Base-by-base conservation (phyloP, 176 grass and related monocot genomes). In the Phoenix roebelenii region DNA sequence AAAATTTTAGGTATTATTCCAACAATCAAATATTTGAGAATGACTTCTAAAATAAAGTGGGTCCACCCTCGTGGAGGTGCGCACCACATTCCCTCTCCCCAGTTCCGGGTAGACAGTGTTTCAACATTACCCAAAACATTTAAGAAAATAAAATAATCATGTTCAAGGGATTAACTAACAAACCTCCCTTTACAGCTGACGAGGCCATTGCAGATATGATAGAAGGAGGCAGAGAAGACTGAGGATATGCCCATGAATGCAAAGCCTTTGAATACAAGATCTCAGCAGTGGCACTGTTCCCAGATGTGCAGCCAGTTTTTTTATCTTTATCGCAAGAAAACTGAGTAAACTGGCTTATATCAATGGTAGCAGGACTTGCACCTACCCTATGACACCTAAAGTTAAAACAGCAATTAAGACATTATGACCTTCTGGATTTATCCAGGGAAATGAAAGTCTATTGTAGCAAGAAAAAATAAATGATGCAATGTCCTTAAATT, bases 231-330 rank as follows among this genome's bases (percentile, higher is more conserved):
- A 97, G 76, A 52, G 65, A 29, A 17, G 78, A 83, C 55, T 91
- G 78, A 60, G 93, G 93, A 66, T 97, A 88, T 70, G 88, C 82
- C 93, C 93, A 97, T 64, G 93, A 97, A 17, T 74, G 74, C 16
- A 92, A 52, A 26, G 87, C 81, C 79, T 74, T 91, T 2, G 63
- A 85, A 54, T 85, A 88, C 44, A 87, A 57, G 25, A 69, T 51
- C 56, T 83, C 80, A 51, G 58, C 82, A 23, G 66, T 70, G 50
- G 28, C 64, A 65, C 63, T 75, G 1, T 54, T 5, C 50, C 69
- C 73, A 24, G 44, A 29, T 49, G 17, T 10, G 49, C 59, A 73
- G 20, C 65, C 62, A 7, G 51, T 85, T 60, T 16, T 78, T 73
- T 81, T 67, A 72, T 19, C 60, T 25, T 75, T 63, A 61, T 14